Conservation (phyloP, 2,329 filamentous ascomycete genomes). For the Torrubiella hemipterigena region DNA sequence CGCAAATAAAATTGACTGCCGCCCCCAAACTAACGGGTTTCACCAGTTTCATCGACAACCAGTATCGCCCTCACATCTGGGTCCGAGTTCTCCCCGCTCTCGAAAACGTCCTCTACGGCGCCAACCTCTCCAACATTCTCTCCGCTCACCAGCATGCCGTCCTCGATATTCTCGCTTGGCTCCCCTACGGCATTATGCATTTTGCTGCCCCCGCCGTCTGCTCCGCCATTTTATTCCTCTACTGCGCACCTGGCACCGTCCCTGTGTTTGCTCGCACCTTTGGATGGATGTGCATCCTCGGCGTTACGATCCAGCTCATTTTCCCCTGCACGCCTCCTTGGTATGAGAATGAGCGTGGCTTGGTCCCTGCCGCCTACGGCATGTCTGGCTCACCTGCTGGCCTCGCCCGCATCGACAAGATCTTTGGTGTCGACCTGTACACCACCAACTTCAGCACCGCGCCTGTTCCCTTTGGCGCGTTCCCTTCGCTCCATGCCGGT, state of each 20-base stretch:
- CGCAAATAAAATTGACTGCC: too few species aligned
- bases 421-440: conserved; percentile 88
- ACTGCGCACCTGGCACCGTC: conserved; percentile 72
- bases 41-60: conserved; percentile 76
- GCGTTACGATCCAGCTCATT: conserved; percentile 76
- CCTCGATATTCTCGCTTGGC: conserved; percentile 81
- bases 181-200: conserved; percentile 86
- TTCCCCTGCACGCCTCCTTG: conserved; percentile 94
- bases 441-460: conserved; percentile 85
- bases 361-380: conserved; percentile 84
- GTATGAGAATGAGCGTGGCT: conserved; percentile 89
- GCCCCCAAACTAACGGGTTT: too few species aligned
- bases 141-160: conserved; percentile 77
- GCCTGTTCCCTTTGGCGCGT: conserved; percentile 86
- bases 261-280: conserved; percentile 80
- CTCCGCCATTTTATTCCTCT: conserved; percentile 72
- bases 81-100: conserved; percentile 87
- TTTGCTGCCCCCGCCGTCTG: conserved; percentile 76
- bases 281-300: conserved; percentile 83
- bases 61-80: conserved; percentile 88
- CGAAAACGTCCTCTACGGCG: conserved; percentile 93
- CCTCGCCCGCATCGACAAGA: conserved; percentile 73
- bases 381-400: conserved; percentile 85
- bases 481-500: conserved; percentile 84
- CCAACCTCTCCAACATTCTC: conserved; percentile 90